Evolutionary conservation across 169 alveolate species (phyloP).

Genomic region (Plasmodium inui): DNA sequence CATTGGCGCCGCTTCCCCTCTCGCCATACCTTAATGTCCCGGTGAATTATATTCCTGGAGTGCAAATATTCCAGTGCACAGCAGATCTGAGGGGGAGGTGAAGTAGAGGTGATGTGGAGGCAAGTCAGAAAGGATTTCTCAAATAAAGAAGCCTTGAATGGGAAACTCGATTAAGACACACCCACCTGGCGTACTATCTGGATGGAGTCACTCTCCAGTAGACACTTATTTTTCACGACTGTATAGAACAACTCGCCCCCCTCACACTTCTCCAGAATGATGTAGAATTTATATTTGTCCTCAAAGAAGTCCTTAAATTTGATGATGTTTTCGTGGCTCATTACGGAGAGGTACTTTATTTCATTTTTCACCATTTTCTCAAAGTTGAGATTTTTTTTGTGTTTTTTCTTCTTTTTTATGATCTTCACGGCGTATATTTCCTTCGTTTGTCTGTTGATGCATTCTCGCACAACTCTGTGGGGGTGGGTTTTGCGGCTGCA

Average conservation of each 20-base stretch:
- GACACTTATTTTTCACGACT: constrained; percentile 77
- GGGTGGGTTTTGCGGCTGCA: not conserved
- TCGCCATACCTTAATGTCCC: constrained; percentile 83
- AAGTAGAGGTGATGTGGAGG: constrained; percentile 32
- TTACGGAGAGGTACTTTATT: constrained; percentile 34
- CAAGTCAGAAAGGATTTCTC: not conserved
- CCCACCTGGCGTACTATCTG: constrained; percentile 47
- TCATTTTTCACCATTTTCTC: constrained; percentile 70
- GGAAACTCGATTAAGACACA: not conserved
- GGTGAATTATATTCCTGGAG: constrained; percentile 82
- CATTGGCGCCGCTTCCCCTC: not conserved
- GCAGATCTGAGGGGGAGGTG: constrained; percentile 79
- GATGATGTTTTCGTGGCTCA: constrained; percentile 81
- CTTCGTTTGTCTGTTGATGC: constrained; percentile 47
- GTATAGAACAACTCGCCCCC: constrained; percentile 87
- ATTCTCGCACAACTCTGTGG: constrained; percentile 52
- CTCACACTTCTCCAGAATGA: constrained; percentile 85
- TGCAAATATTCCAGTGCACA: constrained; percentile 83
- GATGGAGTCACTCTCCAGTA: constrained; percentile 78
- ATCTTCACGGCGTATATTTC: constrained; percentile 63
- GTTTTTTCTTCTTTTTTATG: constrained; percentile 49
- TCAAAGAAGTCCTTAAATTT: constrained; percentile 78
- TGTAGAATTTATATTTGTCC: constrained; percentile 77
- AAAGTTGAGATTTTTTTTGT: constrained; percentile 29
- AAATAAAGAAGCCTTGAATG: not conserved